A percentile compares a stretch with the other conserved stretches of the same genome.
These are phyloP conservation scores for Pichia sp. DNA, from an alignment of 1,139 yeast species.

Conservation along the genomic window DNA sequence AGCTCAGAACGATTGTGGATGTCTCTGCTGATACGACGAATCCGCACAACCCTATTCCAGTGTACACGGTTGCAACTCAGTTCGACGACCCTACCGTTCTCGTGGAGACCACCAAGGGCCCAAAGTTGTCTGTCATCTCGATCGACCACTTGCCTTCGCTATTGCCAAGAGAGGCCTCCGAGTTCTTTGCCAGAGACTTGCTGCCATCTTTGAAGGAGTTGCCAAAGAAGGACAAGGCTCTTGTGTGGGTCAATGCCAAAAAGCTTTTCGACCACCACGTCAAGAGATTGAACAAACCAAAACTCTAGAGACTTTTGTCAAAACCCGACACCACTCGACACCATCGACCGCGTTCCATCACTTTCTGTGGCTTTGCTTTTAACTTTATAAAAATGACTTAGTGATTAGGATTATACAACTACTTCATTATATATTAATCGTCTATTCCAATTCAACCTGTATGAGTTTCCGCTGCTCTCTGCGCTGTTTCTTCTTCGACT, in stretches of 20 bases:
- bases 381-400: not conserved
- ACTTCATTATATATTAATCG: not conserved
- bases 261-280: slow-evolving; percentile 79
- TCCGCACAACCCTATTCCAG: slow-evolving; percentile 97
- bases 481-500: slow-evolving; percentile 42
- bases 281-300: slow-evolving; percentile 45
- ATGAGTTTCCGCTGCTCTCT: slow-evolving; percentile 44
- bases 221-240: slow-evolving; percentile 74
- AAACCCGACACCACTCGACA: too few relatives aligned
- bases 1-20: slow-evolving; percentile 86
- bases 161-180: slow-evolving; percentile 95
- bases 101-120: slow-evolving; percentile 74
- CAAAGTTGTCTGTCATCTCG: slow-evolving; percentile 84
- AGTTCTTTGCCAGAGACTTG: slow-evolving; percentile 78
- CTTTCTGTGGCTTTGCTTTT: not conserved
- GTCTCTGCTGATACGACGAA: slow-evolving; percentile 98
- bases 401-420: not conserved
- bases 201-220: slow-evolving; percentile 82
- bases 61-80: slow-evolving; percentile 82
- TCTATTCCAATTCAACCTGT: slow-evolving; percentile 51
- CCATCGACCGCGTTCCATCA: not conserved
- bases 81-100: slow-evolving; percentile 85
- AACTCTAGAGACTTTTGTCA: slow-evolving; percentile 8
- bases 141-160: slow-evolving; percentile 94
- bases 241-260: slow-evolving; percentile 91